Percentiles rank a stretch among this genome's conserved stretches.
phyloP scores from a whole-genome alignment of 148 eudicot genomes.

The Cornus controversa region DNA sequence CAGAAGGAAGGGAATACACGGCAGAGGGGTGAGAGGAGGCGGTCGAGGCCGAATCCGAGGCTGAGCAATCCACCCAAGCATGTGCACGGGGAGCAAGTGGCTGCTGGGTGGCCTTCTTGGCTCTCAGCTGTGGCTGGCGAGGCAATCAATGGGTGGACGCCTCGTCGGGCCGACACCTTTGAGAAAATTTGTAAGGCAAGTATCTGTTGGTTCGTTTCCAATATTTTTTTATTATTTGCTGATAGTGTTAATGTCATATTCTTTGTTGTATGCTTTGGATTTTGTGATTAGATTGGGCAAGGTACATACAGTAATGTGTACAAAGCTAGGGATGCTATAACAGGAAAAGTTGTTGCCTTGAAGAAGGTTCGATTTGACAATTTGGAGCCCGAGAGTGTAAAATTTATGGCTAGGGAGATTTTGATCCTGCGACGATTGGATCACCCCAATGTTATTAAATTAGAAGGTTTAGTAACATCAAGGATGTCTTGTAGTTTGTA shows the following conservation, averaged over 20 bases:
- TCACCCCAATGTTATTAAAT: slow-evolving; percentile 75
- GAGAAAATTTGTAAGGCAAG: slow-evolving; percentile 74
- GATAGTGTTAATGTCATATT: not conserved
- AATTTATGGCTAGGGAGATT: slow-evolving; percentile 88
- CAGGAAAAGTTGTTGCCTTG: slow-evolving; percentile 73
- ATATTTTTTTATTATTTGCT: not conserved
- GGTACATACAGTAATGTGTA: slow-evolving; percentile 94
- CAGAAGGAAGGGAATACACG: slow-evolving; percentile 38
- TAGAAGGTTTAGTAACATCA: slow-evolving; percentile 81
- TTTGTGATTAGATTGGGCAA: slow-evolving; percentile 70
- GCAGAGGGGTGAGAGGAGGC: slow-evolving; percentile 43
- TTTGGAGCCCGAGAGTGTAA: slow-evolving; percentile 89
- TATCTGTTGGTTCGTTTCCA: not conserved
- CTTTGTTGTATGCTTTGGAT: slow-evolving; percentile 13
- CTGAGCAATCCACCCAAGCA: slow-evolving; percentile 62
- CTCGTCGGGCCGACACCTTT: slow-evolving; percentile 77
- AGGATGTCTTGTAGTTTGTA: slow-evolving; percentile 87
- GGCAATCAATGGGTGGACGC: slow-evolving; percentile 77
- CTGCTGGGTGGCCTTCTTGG: slow-evolving; percentile 88
- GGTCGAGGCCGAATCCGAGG: slow-evolving; percentile 60
- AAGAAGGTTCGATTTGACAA: slow-evolving; percentile 89
- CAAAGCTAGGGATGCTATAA: slow-evolving; percentile 73
- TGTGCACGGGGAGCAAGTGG: slow-evolving; percentile 71
- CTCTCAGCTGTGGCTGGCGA: slow-evolving; percentile 73
- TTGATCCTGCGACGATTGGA: slow-evolving; percentile 68